Evolutionary conservation across 345 rosid species (phyloP).

Genomic region (Eucalyptus coolabah): DNA sequence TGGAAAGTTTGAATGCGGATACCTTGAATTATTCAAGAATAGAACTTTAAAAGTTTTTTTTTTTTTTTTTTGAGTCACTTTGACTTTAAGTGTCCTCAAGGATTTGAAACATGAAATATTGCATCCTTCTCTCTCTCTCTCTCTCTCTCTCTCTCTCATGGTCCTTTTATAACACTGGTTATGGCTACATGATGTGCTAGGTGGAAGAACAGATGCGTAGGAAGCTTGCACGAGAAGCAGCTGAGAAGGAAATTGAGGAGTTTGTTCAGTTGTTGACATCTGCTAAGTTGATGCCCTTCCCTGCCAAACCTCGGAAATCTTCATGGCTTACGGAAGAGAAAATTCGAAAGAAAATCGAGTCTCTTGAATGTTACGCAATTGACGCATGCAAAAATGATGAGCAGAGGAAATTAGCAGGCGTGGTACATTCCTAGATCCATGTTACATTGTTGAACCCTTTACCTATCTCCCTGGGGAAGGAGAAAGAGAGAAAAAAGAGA

Average conservation of each 20-base stretch:
- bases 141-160: neutral
- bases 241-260: conserved; percentile 66
- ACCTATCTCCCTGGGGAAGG: neutral
- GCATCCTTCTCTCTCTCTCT: neutral
- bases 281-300: conserved; percentile 52
- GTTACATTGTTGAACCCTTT: neutral
- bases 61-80: neutral
- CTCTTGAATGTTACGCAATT: conserved; percentile 80
- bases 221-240: conserved; percentile 69
- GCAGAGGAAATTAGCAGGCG: conserved; percentile 60
- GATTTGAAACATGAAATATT: neutral
- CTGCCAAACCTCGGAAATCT: conserved; percentile 65
- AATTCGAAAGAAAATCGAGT: conserved; percentile 30
- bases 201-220: conserved; percentile 66
- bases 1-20: neutral
- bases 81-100: neutral
- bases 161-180: neutral
- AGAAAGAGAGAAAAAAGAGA: no score
- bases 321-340: conserved; percentile 72
- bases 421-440: conserved; percentile 23
- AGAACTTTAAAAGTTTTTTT: neutral
- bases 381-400: conserved; percentile 67
- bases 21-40: neutral
- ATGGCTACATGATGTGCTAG: conserved; percentile 14
- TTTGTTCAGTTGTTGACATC: conserved; percentile 55